Conservation (phyloP, 2,329 filamentous ascomycete species). For the Phyllosticta citrichinensis region DNA sequence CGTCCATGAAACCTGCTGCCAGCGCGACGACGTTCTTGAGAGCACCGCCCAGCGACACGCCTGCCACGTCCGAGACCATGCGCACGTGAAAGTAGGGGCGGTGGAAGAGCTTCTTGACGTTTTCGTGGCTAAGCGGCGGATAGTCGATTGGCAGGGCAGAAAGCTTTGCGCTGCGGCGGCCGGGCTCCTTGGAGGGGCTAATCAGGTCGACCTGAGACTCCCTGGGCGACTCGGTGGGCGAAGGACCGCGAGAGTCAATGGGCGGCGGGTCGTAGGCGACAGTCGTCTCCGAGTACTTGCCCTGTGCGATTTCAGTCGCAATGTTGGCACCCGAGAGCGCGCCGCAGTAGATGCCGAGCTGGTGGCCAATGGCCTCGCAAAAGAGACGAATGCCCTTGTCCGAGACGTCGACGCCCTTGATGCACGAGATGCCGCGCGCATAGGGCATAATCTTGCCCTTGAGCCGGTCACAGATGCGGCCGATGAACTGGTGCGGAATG, state of each 20-base stretch:
- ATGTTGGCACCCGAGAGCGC: slow-evolving; percentile 95
- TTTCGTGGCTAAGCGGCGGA: slow-evolving; percentile 73
- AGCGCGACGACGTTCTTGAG: slow-evolving; percentile 96
- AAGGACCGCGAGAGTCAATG: slow-evolving; percentile 72
- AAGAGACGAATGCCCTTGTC: slow-evolving; percentile 81
- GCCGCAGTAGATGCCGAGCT: slow-evolving; percentile 90
- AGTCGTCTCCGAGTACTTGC: slow-evolving; percentile 96
- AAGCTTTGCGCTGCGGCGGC: slow-evolving; percentile 59
- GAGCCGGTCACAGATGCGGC: slow-evolving; percentile 72
- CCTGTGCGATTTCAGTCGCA: slow-evolving; percentile 83
- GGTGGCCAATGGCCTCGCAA: slow-evolving; percentile 86
- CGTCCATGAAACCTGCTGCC: slow-evolving; percentile 89
- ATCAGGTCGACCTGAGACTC: slow-evolving; percentile 42
- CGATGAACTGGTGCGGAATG: slow-evolving; percentile 91
- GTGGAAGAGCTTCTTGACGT: slow-evolving; percentile 81
- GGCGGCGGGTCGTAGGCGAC: slow-evolving; percentile 89
- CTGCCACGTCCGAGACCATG: slow-evolving; percentile 89
- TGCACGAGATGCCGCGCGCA: slow-evolving; percentile 89
- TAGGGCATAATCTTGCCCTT: slow-evolving; percentile 84
- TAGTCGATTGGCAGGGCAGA: slow-evolving; percentile 71
- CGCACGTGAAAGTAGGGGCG: slow-evolving; percentile 96
- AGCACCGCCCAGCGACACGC: slow-evolving; percentile 86
- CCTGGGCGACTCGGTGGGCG: slow-evolving; percentile 42
- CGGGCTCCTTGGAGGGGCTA: slow-evolving; percentile 28
- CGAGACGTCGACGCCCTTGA: slow-evolving; percentile 92